Conservation (phyloP, 257 asterid species). For the Fraxinus excelsior region DNA sequence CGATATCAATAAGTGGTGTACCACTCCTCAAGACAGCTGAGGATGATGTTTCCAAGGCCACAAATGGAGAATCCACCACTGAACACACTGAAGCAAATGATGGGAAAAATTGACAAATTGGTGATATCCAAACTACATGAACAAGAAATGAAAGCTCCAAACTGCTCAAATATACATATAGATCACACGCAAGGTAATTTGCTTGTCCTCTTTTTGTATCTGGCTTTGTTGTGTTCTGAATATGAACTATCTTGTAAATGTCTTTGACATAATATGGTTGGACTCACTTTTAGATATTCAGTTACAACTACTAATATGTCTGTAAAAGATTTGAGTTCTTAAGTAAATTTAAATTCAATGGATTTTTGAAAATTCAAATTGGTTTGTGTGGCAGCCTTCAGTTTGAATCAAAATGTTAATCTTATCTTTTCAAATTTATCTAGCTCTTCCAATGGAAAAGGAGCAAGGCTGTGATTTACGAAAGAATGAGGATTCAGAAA, state of each 20-base stretch:
- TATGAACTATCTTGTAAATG: background rate
- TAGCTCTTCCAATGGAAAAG: background rate
- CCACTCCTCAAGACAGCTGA: constrained; percentile 32
- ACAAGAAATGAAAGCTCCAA: background rate
- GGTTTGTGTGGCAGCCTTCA: background rate
- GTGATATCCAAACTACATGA: background rate
- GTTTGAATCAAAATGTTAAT: background rate
- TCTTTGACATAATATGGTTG: background rate
- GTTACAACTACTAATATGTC: background rate
- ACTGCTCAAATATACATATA: background rate
- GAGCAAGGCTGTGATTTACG: background rate
- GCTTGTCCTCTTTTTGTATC: background rate
- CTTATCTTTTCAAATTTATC: too few species aligned
- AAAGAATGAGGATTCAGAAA: background rate
- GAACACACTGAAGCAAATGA: background rate
- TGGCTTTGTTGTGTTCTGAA: background rate
- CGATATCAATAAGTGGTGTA: constrained; percentile 32
- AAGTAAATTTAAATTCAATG: background rate
- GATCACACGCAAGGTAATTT: background rate
- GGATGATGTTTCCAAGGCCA: constrained; percentile 17
- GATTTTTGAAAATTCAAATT: background rate
- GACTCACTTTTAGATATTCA: background rate
- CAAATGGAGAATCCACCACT: background rate
- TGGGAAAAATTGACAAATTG: background rate
- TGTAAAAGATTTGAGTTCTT: background rate